These are phyloP conservation scores for Macadamia tetraphylla DNA, from an alignment of 164 flowering plant species.

Conservation along the genomic window DNA sequence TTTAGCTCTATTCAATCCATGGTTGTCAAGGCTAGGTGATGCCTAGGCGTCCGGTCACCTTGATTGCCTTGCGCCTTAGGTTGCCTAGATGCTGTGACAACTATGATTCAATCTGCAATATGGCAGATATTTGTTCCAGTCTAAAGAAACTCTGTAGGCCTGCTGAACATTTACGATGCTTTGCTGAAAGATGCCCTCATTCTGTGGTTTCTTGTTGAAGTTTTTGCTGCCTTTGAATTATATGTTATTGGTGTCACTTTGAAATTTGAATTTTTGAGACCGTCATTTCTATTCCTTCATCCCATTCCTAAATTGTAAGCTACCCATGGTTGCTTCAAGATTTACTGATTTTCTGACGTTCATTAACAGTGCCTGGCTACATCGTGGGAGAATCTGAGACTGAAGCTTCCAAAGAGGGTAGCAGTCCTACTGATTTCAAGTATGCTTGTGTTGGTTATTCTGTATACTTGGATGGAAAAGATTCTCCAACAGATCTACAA, in stretches of 20 bases:
- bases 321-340: background rate
- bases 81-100: too few species aligned
- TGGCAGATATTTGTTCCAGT: too few species aligned
- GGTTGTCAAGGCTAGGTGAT: too few species aligned
- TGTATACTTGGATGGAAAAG: constrained; percentile 35
- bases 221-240: background rate
- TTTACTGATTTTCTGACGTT: background rate
- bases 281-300: background rate
- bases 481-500: constrained; percentile 18
- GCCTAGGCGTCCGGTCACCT: too few species aligned
- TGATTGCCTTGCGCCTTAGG: too few species aligned
- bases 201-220: background rate
- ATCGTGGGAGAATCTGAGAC: constrained; percentile 43
- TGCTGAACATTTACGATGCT: background rate
- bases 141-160: too few species aligned
- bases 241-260: background rate
- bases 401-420: constrained; percentile 55
- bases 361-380: constrained; percentile 41
- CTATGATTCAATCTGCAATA: too few species aligned
- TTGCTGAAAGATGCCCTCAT: background rate
- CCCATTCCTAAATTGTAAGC: background rate
- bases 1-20: too few species aligned
- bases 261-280: too few species aligned
- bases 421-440: constrained; percentile 46
- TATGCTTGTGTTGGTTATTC: constrained; percentile 73